These are phyloP conservation scores for Phanerochaete sordida DNA, from an alignment of 768 basidiomycete genomes.

Conservation along the genomic window DNA sequence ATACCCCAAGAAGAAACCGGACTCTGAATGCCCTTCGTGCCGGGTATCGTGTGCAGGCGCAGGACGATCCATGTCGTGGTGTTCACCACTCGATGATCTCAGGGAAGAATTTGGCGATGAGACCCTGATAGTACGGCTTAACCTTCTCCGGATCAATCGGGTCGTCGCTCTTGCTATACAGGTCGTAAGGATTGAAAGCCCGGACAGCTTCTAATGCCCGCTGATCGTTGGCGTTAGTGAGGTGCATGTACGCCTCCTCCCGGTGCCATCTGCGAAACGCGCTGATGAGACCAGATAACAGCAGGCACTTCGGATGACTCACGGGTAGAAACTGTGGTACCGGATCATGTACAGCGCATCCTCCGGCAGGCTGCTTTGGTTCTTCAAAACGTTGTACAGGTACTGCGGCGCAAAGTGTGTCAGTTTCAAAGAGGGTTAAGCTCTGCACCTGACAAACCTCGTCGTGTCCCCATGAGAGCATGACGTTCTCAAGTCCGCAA, in stretches of 20 bases:
- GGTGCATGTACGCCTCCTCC: conserved; percentile 78
- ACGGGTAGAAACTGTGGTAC: conserved; percentile 93
- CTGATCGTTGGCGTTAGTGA: conserved; percentile 70
- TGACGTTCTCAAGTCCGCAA: conserved; percentile 83
- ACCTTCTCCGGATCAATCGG: conserved; percentile 59
- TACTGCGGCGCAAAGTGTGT: conserved; percentile 44
- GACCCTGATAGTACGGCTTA: conserved; percentile 75
- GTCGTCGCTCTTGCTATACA: conserved; percentile 86
- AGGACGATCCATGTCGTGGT: background rate
- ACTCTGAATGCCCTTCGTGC: background rate
- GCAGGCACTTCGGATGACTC: conserved; percentile 16
- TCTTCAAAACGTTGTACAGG: conserved; percentile 78
- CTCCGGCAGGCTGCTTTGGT: conserved; percentile 74
- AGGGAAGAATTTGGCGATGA: conserved; percentile 88
- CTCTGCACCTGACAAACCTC: conserved; percentile 51
- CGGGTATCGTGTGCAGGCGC: background rate
- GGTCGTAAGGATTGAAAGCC: conserved; percentile 92
- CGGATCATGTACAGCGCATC: conserved; percentile 91
- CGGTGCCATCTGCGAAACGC: conserved; percentile 66
- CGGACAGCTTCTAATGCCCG: conserved; percentile 67
- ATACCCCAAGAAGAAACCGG: background rate
- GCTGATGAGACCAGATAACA: background rate
- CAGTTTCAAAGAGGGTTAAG: background rate
- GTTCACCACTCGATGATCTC: conserved; percentile 73
- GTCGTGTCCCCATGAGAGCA: conserved; percentile 91